A percentile compares a stretch with the other conserved stretches of the same genome.
These are phyloP conservation scores for Waltergamsia citrina DNA, from an alignment of 2,329 filamentous ascomycete genomes.

Conservation along the genomic window DNA sequence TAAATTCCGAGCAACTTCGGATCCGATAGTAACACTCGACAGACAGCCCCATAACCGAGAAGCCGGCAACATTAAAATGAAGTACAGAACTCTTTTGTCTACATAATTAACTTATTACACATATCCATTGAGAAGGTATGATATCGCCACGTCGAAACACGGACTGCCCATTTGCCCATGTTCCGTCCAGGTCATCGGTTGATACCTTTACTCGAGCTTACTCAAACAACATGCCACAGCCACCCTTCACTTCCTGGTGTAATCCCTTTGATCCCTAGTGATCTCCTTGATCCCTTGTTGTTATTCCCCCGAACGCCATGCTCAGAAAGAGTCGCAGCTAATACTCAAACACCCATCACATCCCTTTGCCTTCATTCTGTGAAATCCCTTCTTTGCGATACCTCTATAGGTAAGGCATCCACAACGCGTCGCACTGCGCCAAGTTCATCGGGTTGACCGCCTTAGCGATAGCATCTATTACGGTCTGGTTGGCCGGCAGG, in stretches of 20 bases:
- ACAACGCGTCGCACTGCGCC: slow-evolving; percentile 80
- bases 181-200: too few relatives aligned
- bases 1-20: too few relatives aligned
- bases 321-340: slow-evolving; percentile 9
- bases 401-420: slow-evolving; percentile 86
- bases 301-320: slow-evolving; percentile 13
- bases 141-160: too few relatives aligned
- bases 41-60: too few relatives aligned
- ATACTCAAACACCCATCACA: slow-evolving; percentile 5
- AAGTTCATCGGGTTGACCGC: slow-evolving; percentile 88
- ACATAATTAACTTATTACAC: too few relatives aligned
- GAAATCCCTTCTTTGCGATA: slow-evolving; percentile 1
- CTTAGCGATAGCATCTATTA: slow-evolving; percentile 87
- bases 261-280: too few relatives aligned
- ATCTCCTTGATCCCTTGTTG: neutral
- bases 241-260: neutral
- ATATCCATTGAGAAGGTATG: too few relatives aligned
- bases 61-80: too few relatives aligned
- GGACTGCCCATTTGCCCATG: too few relatives aligned
- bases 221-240: slow-evolving; percentile 4
- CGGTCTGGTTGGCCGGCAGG: slow-evolving; percentile 90
- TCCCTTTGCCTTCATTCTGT: neutral
- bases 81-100: too few relatives aligned
- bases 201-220: too few relatives aligned
- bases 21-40: too few relatives aligned